These are phyloP conservation scores for Aspergillus niger DNA, from an alignment of 2,329 filamentous ascomycete genomes.

Conservation along the genomic window DNA sequence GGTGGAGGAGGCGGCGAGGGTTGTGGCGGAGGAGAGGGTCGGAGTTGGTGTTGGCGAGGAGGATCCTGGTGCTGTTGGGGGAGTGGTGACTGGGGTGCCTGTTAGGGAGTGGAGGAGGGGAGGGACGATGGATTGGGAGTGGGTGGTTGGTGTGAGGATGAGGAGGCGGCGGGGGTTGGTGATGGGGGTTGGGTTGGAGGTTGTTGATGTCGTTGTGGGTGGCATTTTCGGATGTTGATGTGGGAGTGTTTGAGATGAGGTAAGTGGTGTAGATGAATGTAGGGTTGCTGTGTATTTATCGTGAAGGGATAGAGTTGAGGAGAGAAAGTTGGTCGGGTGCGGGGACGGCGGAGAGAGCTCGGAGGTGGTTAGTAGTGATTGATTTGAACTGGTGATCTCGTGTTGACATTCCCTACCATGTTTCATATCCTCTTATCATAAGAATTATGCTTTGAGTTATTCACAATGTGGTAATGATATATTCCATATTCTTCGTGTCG, in stretches of 20 bases:
- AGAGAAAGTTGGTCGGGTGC: neutral
- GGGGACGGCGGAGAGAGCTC: neutral
- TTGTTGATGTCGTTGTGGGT: neutral
- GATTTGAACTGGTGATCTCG: too few relatives aligned
- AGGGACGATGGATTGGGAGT: constrained; percentile 40
- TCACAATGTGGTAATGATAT: too few relatives aligned
- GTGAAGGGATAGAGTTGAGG: constrained; percentile 10
- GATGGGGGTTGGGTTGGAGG: constrained; percentile 31
- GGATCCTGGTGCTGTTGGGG: constrained; percentile 23
- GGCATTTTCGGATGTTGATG: neutral
- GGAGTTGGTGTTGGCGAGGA: constrained; percentile 45
- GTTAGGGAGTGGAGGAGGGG: constrained; percentile 41
- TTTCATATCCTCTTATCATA: too few relatives aligned
- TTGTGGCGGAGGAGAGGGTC: constrained; percentile 43
- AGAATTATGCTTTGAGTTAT: too few relatives aligned
- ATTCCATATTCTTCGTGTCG: too few relatives aligned
- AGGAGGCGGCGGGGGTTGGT: constrained; percentile 45
- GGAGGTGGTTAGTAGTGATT: neutral
- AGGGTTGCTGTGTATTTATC: neutral
- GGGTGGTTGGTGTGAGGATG: constrained; percentile 41
- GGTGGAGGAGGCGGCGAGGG: constrained; percentile 2
- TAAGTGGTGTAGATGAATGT: neutral
- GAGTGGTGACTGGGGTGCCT: constrained; percentile 30
- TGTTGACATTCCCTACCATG: too few relatives aligned
- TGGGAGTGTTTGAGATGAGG: neutral